Percentiles rank a stretch among this genome's conserved stretches.
Conservation (phyloP, 805 yeast species). For the Ogataea sp. region DNA sequence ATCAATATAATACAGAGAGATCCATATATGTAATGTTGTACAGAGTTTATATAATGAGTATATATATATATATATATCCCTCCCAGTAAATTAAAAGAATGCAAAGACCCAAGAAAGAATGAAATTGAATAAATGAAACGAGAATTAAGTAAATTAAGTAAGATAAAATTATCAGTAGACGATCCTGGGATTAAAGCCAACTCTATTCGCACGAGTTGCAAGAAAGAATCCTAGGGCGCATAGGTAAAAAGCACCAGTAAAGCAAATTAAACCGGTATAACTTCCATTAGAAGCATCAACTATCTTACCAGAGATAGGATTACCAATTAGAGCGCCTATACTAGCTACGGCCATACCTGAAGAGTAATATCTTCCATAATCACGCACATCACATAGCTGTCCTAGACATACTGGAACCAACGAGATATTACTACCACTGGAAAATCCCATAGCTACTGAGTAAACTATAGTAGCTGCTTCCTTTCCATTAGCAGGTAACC, state of each 20-base stretch:
- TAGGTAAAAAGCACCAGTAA: not conserved
- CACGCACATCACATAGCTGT: slow-evolving; percentile 26
- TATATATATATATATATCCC: no score
- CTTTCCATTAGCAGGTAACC: slow-evolving; percentile 29
- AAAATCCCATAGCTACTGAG: slow-evolving; percentile 28
- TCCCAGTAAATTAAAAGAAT: no score
- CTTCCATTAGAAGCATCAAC: not conserved
- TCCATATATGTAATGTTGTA: no score
- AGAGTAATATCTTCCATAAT: slow-evolving; percentile 29
- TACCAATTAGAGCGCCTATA: slow-evolving; percentile 2
- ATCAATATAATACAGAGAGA: no score
- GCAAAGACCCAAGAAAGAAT: no score
- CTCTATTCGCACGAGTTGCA: not conserved
- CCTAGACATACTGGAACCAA: slow-evolving; percentile 32
- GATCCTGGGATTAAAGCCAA: not conserved
- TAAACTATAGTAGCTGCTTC: slow-evolving; percentile 23
- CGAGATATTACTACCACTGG: slow-evolving; percentile 27
- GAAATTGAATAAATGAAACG: no score
- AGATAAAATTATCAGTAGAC: not conserved
- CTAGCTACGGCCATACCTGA: slow-evolving; percentile 1
- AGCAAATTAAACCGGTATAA: not conserved
- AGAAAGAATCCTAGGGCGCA: not conserved
- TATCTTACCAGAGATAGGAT: slow-evolving; percentile 1
- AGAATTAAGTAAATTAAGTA: no score
- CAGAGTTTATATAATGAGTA: no score